Evolutionary conservation across 768 basidiomycete genomes (phyloP), one percentile per base, ranked within the genome.

Genomic region (Podaxis sp.): DNA sequence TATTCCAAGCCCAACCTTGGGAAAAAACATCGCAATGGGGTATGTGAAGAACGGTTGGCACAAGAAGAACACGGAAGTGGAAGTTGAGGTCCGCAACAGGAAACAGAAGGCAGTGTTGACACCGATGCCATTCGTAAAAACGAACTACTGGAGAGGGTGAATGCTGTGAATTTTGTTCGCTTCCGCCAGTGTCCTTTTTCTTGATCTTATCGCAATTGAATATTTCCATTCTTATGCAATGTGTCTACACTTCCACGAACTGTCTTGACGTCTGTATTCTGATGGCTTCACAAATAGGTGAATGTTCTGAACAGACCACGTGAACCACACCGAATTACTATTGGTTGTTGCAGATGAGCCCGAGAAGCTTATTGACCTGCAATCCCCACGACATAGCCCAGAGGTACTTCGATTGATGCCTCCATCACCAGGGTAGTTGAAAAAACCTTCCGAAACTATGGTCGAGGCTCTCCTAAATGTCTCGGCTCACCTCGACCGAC

Each of bases 11-110:
- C 96, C 96, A 0, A 90, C 93, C 1, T 79, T 95, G 2, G 86
- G 85, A 1, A 88, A 89, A 73, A 98, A 99, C 74, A 93, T 99
- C 67, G 94, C 96, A 0, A 99, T 99, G 96, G 96, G 88, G 0
- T 99, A 99, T 69, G 83, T 98, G 52, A 72, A 79, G 65, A 83
- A 79, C 22, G 95, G 94, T 0, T 87, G 81, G 75, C 93, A 96
- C 77, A 98, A 95, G 78, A 96, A 93, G 74, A 94, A 93, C 11
- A 96, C 90, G 0, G 84, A 89, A 71, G 79, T 99, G 3, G 81
- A 84, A 55, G 88, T 99, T 15, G 90, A 96, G 64, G 90, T 99
- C 40, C 83, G 96, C 52, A 89, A 85, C 63, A 94, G 93, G 75
- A 71, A 85, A 71, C 80, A 93, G 49, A 87, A 85, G 67, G 95